These are phyloP conservation scores for Coniosporium apollinis DNA, from an alignment of 495 filamentous ascomycete genomes.

Conservation along the genomic window DNA sequence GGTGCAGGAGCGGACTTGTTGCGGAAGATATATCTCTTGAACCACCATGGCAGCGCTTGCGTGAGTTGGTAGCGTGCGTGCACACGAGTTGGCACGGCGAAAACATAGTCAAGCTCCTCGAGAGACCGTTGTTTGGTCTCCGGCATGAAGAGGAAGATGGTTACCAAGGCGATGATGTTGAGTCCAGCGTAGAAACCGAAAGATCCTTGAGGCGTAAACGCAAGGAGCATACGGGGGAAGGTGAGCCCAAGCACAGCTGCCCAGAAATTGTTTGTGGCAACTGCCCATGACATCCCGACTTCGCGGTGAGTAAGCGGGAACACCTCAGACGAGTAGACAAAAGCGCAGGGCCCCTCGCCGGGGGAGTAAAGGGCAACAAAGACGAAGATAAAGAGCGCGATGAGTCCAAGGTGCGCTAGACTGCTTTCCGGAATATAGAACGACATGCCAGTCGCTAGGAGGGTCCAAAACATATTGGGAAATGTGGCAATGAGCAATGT, in stretches of 20 bases:
- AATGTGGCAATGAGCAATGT: constrained; percentile 16
- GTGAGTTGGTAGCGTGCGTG: constrained; percentile 27
- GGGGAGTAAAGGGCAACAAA: constrained; percentile 16
- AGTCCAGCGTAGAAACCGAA: constrained; percentile 47
- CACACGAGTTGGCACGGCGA: constrained; percentile 17
- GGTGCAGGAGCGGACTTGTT: no score
- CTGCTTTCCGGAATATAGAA: constrained; percentile 10
- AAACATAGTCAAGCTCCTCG: constrained; percentile 33
- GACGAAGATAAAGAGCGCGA: constrained; percentile 29
- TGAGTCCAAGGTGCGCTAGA: constrained; percentile 27
- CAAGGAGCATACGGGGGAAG: constrained; percentile 18
- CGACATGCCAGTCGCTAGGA: constrained; percentile 19
- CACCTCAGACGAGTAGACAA: constrained; percentile 23
- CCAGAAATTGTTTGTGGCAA: constrained; percentile 20
- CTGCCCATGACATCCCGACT: constrained; percentile 21
- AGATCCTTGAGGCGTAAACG: constrained; percentile 15
- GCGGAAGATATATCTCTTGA: constrained; percentile 48
- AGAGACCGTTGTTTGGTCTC: constrained; percentile 68
- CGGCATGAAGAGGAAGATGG: constrained; percentile 60
- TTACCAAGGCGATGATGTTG: constrained; percentile 50
- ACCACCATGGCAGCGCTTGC: constrained; percentile 50
- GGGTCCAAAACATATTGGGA: constrained; percentile 22
- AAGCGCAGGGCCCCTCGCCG: constrained; percentile 18
- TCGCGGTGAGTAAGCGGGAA: constrained; percentile 21
- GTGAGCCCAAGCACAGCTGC: constrained; percentile 18